Evolutionary conservation across 2,329 filamentous ascomycete genomes (phyloP).

Genomic region (Aspergillus ochraceoroseus): DNA sequence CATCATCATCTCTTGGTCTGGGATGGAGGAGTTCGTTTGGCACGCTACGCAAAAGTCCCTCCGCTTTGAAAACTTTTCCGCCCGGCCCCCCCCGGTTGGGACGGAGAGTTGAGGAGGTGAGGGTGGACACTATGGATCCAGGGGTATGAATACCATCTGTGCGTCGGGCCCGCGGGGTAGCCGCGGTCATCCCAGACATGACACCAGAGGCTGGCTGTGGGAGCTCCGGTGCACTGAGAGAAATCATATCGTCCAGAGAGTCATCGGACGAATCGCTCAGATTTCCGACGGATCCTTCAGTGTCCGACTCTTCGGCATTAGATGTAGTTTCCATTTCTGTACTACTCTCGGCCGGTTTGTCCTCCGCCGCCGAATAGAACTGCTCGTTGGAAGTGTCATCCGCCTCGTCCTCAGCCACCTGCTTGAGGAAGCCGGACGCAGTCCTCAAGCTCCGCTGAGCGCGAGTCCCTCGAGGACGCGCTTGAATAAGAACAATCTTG

Average conservation of each 20-base stretch:
- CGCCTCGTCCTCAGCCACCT: conserved; percentile 56
- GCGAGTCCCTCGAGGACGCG: conserved; percentile 42
- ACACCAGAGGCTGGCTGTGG: conserved; percentile 73
- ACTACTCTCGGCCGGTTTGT: conserved; percentile 49
- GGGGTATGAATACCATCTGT: conserved; percentile 74
- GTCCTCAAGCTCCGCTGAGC: conserved; percentile 45
- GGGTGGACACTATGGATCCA: conserved; percentile 82
- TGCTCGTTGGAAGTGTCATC: conserved; percentile 85
- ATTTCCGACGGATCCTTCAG: conserved; percentile 43
- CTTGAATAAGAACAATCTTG: conserved; percentile 70
- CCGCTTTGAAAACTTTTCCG: conserved; percentile 77
- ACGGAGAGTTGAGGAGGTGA: conserved; percentile 76
- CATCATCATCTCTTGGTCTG: conserved; percentile 75
- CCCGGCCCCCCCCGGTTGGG: conserved; percentile 60
- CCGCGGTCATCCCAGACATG: conserved; percentile 71
- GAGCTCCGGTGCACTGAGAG: conserved; percentile 71
- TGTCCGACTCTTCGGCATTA: conserved; percentile 59
- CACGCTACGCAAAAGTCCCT: conserved; percentile 68
- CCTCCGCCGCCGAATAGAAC: conserved; percentile 88
- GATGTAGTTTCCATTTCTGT: conserved; percentile 52
- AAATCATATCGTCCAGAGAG: conserved; percentile 89
- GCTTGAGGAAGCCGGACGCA: conserved; percentile 54
- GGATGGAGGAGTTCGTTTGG: conserved; percentile 78
- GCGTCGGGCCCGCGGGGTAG: conserved; percentile 71
- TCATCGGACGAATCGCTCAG: conserved; percentile 85